Evolutionary conservation across 805 yeast genomes (phyloP).

Genomic region (Wickerhamiella allomyrinae): DNA sequence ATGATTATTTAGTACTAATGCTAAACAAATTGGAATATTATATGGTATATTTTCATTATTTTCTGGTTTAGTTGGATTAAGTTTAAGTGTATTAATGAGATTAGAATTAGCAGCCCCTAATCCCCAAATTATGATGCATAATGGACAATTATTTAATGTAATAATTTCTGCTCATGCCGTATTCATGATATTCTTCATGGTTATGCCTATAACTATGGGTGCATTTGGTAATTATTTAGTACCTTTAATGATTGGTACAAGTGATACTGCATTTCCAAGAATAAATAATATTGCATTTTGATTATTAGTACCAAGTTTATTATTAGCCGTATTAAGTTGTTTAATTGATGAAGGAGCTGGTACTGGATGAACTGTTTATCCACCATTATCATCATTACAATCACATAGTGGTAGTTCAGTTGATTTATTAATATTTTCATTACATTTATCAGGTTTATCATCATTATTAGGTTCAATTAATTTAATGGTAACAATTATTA

Average conservation of each 20-base stretch:
- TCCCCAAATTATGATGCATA: constrained; percentile 5
- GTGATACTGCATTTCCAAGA: constrained; percentile 1
- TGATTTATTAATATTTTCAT: constrained; percentile 2
- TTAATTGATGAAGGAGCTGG: constrained; percentile 2
- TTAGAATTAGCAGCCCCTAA: constrained; percentile 8
- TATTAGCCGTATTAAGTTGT: background rate
- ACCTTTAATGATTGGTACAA: constrained; percentile 1
- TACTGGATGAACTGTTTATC: constrained; percentile 1
- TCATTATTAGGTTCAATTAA: constrained; percentile 8
- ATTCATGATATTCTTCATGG: constrained; percentile 3
- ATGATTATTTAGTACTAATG: constrained; percentile 2
- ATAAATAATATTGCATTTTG: constrained; percentile 1
- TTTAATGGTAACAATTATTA: constrained; percentile 10
- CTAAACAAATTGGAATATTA: constrained; percentile 2
- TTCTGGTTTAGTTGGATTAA: constrained; percentile 8
- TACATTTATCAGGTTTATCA: constrained; percentile 6
- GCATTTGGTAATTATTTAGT: constrained; percentile 1
- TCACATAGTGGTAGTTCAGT: constrained; percentile 1
- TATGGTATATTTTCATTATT: constrained; percentile 2
- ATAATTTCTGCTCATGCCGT: constrained; percentile 6
- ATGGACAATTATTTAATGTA: constrained; percentile 8
- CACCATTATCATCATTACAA: constrained; percentile 1
- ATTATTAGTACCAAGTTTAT: constrained; percentile 1
- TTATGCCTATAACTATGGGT: constrained; percentile 1
- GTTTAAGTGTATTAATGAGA: constrained; percentile 8